These are phyloP conservation scores for Populus trichocarpa DNA, from an alignment of 441 rosid species.

Conservation along the genomic window DNA sequence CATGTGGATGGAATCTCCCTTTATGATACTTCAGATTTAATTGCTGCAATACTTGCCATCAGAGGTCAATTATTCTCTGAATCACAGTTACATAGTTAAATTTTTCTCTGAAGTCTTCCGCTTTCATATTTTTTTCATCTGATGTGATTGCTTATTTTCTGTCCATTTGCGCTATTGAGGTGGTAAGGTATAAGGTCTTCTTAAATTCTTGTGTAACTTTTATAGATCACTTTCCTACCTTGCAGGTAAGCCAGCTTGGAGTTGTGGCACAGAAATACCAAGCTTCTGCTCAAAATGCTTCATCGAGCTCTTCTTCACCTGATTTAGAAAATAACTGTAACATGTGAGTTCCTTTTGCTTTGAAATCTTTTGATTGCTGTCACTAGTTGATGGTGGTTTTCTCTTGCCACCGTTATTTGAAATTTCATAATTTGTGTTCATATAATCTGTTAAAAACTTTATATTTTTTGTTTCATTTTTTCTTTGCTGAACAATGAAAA, in stretches of 20 bases:
- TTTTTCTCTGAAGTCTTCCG: background rate
- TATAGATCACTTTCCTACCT: background rate
- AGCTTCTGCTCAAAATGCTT: constrained; percentile 81
- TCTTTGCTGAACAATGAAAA: background rate
- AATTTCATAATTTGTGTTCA: background rate
- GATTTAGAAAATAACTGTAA: constrained; percentile 91
- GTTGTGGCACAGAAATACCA: constrained; percentile 93
- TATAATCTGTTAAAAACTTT: background rate
- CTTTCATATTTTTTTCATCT: background rate
- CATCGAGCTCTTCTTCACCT: constrained; percentile 66
- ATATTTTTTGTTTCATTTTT: background rate
- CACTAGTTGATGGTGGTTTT: background rate
- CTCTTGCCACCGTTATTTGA: background rate
- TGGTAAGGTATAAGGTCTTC: constrained; percentile 2
- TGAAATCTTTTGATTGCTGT: background rate
- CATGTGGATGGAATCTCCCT: background rate
- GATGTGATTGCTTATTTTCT: background rate
- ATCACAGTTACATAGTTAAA: background rate
- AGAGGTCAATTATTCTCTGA: background rate
- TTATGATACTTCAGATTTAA: background rate
- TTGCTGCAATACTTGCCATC: background rate
- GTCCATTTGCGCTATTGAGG: background rate
- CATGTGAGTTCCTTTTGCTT: constrained; percentile 46
- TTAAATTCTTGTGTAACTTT: background rate
- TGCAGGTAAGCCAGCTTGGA: constrained; percentile 90